phyloP scores from a whole-genome alignment of 352 stramenopile genomes.

The Phytopythium cucurbitacearum region DNA sequence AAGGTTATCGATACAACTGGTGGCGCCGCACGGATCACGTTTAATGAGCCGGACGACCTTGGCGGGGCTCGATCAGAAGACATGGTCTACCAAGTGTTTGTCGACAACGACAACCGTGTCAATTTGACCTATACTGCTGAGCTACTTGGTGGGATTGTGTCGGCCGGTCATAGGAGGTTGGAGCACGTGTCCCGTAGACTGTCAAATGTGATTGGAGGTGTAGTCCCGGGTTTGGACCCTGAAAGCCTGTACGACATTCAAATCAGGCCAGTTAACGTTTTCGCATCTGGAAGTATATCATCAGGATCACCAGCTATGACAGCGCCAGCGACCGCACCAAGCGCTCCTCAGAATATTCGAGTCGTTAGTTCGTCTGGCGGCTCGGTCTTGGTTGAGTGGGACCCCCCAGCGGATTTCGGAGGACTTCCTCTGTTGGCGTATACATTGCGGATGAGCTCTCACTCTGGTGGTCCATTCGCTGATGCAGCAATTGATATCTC shows the following conservation, averaged over 20 bases:
- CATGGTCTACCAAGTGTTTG: slow-evolving; percentile 47
- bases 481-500: slow-evolving; percentile 12
- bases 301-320: slow-evolving; percentile 21
- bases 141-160: no score
- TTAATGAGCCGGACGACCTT: slow-evolving; percentile 52
- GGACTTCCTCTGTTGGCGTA: slow-evolving; percentile 37
- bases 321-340: slow-evolving; percentile 22
- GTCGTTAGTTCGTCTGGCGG: slow-evolving; percentile 23
- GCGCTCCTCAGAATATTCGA: slow-evolving; percentile 16
- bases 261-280: slow-evolving; percentile 31
- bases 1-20: slow-evolving; percentile 25
- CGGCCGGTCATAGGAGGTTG: slow-evolving; percentile 2
- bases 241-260: slow-evolving; percentile 49
- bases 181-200: slow-evolving; percentile 9
- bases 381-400: slow-evolving; percentile 34
- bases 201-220: slow-evolving; percentile 10
- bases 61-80: slow-evolving; percentile 26
- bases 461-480: slow-evolving; percentile 6
- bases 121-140: slow-evolving; percentile 35
- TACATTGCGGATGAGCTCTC: slow-evolving; percentile 18
- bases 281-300: slow-evolving; percentile 21
- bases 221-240: slow-evolving; percentile 43
- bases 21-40: slow-evolving; percentile 38
- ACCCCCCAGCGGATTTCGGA: slow-evolving; percentile 30
- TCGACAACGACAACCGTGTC: slow-evolving; percentile 25